Evolutionary conservation across 78 protist genomes (phyloP).

Genomic region (Tieghemostelium lacteum): DNA sequence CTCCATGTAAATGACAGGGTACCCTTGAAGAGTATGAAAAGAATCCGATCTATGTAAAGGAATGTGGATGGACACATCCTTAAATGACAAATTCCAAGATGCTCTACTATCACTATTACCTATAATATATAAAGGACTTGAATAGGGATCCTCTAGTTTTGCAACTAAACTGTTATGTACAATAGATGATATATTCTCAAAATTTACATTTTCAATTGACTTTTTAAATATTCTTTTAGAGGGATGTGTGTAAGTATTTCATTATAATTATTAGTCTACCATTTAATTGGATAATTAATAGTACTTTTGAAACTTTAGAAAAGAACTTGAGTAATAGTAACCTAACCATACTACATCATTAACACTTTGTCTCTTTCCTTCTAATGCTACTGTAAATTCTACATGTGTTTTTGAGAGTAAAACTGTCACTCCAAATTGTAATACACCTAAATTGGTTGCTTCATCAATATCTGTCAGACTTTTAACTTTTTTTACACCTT

Average conservation of each 20-base stretch:
- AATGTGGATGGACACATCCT: conserved; percentile 29
- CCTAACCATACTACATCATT: conserved; percentile 63
- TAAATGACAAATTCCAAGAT: conserved; percentile 33
- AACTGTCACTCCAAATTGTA: conserved; percentile 61
- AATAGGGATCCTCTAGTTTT: conserved; percentile 62
- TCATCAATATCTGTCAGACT: conserved; percentile 6
- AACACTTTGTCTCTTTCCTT: conserved; percentile 30
- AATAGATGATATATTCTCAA: conserved; percentile 21
- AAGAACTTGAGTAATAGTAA: conserved; percentile 40
- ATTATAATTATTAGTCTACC: neutral
- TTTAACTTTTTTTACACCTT: conserved; percentile 62
- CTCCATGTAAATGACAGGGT: conserved; percentile 51
- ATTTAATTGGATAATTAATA: neutral
- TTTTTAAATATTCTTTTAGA: conserved; percentile 39
- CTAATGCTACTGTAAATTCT: conserved; percentile 50
- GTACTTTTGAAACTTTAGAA: conserved; percentile 72
- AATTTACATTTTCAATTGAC: conserved; percentile 24
- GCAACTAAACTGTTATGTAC: conserved; percentile 45
- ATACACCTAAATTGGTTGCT: conserved; percentile 51
- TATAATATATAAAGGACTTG: conserved; percentile 54
- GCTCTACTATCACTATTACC: conserved; percentile 56
- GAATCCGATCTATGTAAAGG: conserved; percentile 70
- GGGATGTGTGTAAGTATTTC: no score
- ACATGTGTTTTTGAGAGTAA: conserved; percentile 48
- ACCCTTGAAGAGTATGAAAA: conserved; percentile 45